Conservation (phyloP, 1,284 basidiomycete species). For the Microbotryum saponariae region DNA sequence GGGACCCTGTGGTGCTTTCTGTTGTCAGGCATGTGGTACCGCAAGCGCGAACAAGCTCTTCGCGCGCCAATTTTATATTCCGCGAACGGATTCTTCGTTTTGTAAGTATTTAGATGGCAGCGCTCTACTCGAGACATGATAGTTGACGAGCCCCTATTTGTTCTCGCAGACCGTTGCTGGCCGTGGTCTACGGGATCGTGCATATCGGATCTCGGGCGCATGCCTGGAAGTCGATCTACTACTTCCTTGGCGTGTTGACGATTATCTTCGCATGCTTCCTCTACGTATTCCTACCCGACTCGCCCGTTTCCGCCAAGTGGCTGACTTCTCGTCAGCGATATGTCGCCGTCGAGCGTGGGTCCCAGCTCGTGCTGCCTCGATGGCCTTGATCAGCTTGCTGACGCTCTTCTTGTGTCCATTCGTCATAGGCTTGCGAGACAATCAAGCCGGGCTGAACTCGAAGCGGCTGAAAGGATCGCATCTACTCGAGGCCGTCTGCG, state of each 20-base stretch:
- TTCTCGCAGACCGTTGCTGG: neutral
- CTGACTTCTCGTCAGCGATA: constrained; percentile 35
- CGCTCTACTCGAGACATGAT: neutral
- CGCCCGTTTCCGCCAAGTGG: constrained; percentile 30
- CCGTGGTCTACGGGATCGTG: neutral
- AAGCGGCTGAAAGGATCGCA: neutral
- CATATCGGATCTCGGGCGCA: neutral
- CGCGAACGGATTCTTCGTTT: constrained; percentile 2
- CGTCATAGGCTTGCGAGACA: neutral
- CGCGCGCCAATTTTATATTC: constrained; percentile 1
- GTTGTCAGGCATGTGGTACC: constrained; percentile 1
- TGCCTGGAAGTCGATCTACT: constrained; percentile 5
- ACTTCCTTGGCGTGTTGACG: constrained; percentile 13
- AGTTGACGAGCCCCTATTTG: neutral
- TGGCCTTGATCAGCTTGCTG: neutral
- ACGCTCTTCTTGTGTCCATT: too few relatives aligned
- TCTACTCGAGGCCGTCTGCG: neutral
- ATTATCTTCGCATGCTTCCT: constrained; percentile 2
- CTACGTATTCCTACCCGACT: constrained; percentile 9
- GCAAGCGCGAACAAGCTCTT: constrained; percentile 1
- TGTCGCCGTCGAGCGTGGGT: constrained; percentile 37
- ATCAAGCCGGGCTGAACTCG: neutral
- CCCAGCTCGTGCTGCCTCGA: neutral
- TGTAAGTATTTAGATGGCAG: neutral
- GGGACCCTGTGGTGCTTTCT: too few relatives aligned